Conservation (phyloP, 805 yeast genomes). For the Candida germanica region DNA sequence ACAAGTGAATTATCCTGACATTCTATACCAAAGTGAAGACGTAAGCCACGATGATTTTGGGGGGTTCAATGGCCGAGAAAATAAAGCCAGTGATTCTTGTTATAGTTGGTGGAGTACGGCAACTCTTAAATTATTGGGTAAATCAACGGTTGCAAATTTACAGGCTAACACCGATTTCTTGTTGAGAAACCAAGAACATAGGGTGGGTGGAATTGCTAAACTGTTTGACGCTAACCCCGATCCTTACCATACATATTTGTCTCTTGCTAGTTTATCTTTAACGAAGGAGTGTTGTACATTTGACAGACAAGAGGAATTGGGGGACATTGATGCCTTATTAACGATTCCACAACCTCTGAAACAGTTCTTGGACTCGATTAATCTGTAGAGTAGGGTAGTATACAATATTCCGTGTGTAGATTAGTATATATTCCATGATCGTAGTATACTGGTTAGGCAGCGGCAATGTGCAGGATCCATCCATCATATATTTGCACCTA, state of each 20-base stretch:
- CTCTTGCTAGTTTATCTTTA: constrained; percentile 40
- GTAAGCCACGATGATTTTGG: constrained; percentile 54
- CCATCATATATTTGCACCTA: too few relatives aligned
- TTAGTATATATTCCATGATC: too few relatives aligned
- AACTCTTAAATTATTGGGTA: constrained; percentile 45
- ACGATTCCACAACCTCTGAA: constrained; percentile 21
- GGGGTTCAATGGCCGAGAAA: constrained; percentile 84
- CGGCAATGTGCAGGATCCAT: too few relatives aligned
- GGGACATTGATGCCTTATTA: constrained; percentile 24
- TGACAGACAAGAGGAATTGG: constrained; percentile 11
- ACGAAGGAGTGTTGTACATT: constrained; percentile 13
- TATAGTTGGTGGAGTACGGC: constrained; percentile 82
- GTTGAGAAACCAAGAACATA: constrained; percentile 51
- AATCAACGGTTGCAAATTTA: constrained; percentile 32
- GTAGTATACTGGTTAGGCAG: too few relatives aligned
- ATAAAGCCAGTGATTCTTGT: constrained; percentile 83
- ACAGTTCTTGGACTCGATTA: constrained; percentile 4
- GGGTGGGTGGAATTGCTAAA: constrained; percentile 79
- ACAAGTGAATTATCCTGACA: constrained; percentile 45
- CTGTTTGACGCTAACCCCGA: constrained; percentile 64
- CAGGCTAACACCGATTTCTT: constrained; percentile 43
- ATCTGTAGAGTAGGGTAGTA: too few relatives aligned
- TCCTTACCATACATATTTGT: constrained; percentile 65
- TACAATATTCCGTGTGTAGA: too few relatives aligned
- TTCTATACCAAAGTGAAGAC: constrained; percentile 24